Conservation (phyloP, 805 yeast genomes). For the Spathaspora girioi region DNA sequence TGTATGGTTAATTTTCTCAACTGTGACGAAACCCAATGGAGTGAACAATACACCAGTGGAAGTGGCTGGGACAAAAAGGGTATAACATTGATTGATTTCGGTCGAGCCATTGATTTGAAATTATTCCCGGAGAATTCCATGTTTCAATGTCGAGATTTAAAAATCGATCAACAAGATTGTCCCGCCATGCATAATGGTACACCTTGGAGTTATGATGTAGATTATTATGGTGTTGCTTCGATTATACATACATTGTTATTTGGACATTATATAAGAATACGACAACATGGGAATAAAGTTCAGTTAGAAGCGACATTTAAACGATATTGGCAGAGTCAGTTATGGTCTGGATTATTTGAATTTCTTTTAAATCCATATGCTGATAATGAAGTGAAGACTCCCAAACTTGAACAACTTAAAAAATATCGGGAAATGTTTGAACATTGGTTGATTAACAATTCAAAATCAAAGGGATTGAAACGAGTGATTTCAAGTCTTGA, state of each 20-base stretch:
- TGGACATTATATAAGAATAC: slow-evolving; percentile 58
- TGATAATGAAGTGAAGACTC: slow-evolving; percentile 24
- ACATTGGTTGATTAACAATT: slow-evolving; percentile 30
- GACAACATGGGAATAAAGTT: slow-evolving; percentile 18
- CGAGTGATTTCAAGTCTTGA: slow-evolving; percentile 34
- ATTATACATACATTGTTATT: slow-evolving; percentile 70
- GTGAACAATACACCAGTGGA: slow-evolving; percentile 32
- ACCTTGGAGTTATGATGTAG: slow-evolving; percentile 78
- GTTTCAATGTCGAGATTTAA: slow-evolving; percentile 55
- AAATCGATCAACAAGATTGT: slow-evolving; percentile 66
- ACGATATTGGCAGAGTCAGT: slow-evolving; percentile 69
- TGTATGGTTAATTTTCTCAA: slow-evolving; percentile 64
- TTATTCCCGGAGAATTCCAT: slow-evolving; percentile 45
- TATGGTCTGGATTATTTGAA: slow-evolving; percentile 70
- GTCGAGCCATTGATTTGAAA: slow-evolving; percentile 70
- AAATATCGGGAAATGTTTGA: slow-evolving; percentile 38
- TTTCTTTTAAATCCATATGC: slow-evolving; percentile 56
- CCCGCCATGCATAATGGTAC: slow-evolving; percentile 56
- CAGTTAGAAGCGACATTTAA: slow-evolving; percentile 49
- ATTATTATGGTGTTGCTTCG: slow-evolving; percentile 78
- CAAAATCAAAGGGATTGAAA: slow-evolving; percentile 20
- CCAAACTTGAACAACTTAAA: slow-evolving; percentile 36
- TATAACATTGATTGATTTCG: slow-evolving; percentile 72
- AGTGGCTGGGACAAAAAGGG: slow-evolving; percentile 52
- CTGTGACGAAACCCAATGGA: slow-evolving; percentile 8